A percentile compares a stretch with the other conserved stretches of the same genome.
These are phyloP conservation scores for Corynascus novoguineensis DNA, from an alignment of 495 filamentous ascomycete genomes.

Conservation along the genomic window DNA sequence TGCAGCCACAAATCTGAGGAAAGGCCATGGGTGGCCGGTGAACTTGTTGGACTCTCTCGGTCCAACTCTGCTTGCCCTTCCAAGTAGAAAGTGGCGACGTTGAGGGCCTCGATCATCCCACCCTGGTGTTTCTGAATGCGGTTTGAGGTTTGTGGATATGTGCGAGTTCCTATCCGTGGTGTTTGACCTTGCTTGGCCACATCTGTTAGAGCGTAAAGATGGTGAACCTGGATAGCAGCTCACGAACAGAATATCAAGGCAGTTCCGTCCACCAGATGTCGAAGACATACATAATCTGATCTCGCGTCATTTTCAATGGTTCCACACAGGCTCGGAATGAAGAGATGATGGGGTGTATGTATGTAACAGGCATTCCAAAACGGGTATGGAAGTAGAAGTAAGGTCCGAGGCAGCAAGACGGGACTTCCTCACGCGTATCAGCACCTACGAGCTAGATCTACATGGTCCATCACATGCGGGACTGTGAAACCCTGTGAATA, in stretches of 20 bases:
- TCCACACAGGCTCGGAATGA: neutral
- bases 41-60: no score
- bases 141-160: no score
- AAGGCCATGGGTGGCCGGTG: no score
- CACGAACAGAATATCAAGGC: neutral
- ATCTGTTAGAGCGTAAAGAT: no score
- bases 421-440: neutral
- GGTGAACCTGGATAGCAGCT: neutral
- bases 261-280: neutral
- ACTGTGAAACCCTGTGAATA: no score
- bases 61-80: no score
- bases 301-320: neutral
- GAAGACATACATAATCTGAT: neutral
- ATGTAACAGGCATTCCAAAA: no score
- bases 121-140: no score
- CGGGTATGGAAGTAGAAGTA: neutral
- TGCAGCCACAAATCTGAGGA: no score
- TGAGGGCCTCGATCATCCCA: no score
- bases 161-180: no score
- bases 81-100: no score
- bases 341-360: neutral
- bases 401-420: neutral
- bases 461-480: neutral
- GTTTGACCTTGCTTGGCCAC: neutral
- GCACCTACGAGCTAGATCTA: neutral